Percentiles rank a stretch among this genome's conserved stretches.
phyloP scores from a whole-genome alignment of 257 asterid species.

The Jaltomata sinuosa region DNA sequence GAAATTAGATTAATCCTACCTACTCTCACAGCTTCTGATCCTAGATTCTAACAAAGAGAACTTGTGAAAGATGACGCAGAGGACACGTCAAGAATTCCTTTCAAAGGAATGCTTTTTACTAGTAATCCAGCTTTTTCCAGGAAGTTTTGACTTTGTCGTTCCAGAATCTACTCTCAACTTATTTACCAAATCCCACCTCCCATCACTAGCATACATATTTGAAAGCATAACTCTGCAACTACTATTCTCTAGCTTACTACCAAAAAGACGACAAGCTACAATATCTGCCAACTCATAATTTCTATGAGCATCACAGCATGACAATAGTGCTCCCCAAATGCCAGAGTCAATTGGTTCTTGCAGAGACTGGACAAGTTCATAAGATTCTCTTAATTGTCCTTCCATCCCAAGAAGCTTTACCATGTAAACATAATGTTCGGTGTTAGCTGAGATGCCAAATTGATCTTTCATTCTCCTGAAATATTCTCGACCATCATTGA shows the following conservation, averaged over 20 bases:
- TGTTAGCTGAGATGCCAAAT: conserved; percentile 36
- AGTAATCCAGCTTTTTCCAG: conserved; percentile 59
- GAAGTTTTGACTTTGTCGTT: conserved; percentile 28
- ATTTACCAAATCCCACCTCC: conserved; percentile 66
- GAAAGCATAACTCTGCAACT: conserved; percentile 61
- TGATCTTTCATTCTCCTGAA: conserved; percentile 42
- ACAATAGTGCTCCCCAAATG: conserved; percentile 78
- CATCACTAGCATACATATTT: conserved; percentile 55
- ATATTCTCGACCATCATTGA: conserved; percentile 37
- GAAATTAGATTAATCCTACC: not conserved
- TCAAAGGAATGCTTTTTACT: conserved; percentile 4
- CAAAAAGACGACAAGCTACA: conserved; percentile 24
- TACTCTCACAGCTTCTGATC: not conserved
- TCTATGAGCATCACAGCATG: conserved; percentile 48
- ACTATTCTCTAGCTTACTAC: conserved; percentile 14
- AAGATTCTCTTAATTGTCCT: conserved; percentile 60
- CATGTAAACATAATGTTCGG: conserved; percentile 67
- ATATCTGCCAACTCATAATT: conserved; percentile 39
- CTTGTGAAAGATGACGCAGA: not conserved
- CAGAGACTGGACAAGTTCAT: conserved; percentile 35
- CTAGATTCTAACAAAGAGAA: not conserved
- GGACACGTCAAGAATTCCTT: not conserved
- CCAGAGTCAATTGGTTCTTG: conserved; percentile 39
- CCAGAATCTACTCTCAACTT: conserved; percentile 39
- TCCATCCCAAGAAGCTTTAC: conserved; percentile 85